phyloP scores from a whole-genome alignment of 1,284 basidiomycete genomes.

The Bjerkandera adusta region DNA sequence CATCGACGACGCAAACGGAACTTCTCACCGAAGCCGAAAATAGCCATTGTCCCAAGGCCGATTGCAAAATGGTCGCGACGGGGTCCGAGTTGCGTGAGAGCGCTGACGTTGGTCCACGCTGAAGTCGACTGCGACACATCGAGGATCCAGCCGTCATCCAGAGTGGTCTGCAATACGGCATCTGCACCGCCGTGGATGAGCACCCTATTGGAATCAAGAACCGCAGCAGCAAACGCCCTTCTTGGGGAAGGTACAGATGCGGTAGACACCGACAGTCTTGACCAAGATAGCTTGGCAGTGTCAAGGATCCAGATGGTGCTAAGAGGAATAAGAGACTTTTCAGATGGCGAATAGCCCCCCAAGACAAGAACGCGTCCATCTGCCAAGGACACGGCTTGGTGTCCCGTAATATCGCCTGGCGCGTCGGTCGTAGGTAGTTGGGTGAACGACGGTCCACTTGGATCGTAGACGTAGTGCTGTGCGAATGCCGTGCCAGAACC shows the following conservation, averaged over 20 bases:
- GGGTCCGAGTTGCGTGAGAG: constrained; percentile 53
- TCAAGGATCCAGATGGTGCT: constrained; percentile 64
- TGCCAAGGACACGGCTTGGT: constrained; percentile 61
- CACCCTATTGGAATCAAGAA: constrained; percentile 53
- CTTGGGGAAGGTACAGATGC: constrained; percentile 54
- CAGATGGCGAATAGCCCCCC: constrained; percentile 64
- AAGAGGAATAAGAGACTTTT: constrained; percentile 50
- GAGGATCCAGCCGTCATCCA: constrained; percentile 75
- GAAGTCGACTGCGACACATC: constrained; percentile 56
- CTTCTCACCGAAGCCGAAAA: constrained; percentile 76
- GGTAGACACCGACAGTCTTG: constrained; percentile 37
- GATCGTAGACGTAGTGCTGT: constrained; percentile 66
- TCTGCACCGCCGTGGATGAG: constrained; percentile 81
- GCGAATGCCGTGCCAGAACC: constrained; percentile 64
- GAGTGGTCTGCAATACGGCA: constrained; percentile 49
- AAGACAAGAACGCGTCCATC: constrained; percentile 74
- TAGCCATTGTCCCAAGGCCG: constrained; percentile 54
- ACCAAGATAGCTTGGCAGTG: constrained; percentile 53
- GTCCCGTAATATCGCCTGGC: constrained; percentile 70
- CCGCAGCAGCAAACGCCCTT: constrained; percentile 61
- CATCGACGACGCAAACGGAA: not conserved
- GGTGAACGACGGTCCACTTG: constrained; percentile 49
- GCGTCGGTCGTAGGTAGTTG: constrained; percentile 51
- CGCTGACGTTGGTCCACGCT: constrained; percentile 52
- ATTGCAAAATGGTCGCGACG: constrained; percentile 75